Evolutionary conservation across 495 filamentous ascomycete genomes (phyloP), one percentile per base, ranked within the genome.

Genomic region (Haplographium delicatum): DNA sequence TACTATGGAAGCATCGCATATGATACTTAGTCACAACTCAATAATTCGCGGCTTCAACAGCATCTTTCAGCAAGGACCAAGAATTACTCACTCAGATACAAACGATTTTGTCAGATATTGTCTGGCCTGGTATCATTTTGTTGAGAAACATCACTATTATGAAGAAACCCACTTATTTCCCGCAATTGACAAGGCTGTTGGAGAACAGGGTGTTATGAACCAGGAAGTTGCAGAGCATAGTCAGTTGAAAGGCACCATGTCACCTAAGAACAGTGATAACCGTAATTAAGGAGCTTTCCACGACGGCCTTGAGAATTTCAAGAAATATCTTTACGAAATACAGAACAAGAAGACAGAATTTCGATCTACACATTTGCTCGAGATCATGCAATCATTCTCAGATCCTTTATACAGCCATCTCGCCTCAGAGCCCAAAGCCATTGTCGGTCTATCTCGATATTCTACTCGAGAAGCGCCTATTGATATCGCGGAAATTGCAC

Each of bases 1-100:
- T 25, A 56, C 53, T 3, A 23, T 40, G n/a, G 64, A 47, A 39
- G 73, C 72, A 7, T 62, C 67, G 13, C 63, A 72, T 25, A 71
- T 76, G 63, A 51, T 66, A 1, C 54, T 69, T 45, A 54, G 65
- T 8, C 75, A 77, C 62, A 79, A 79, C 60, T 57, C 66, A 19
- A 65, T 77, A 47, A 59, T 73, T 38, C 72, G 75, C 38, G 66
- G 66, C 11, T 68, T 75, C 35, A 79, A 78, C 57, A 60, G 62
- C 26, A 71, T 77, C 51, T 74, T 72, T 55, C 57, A 69, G n/a
- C 73, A 76, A 61, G 69, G 71, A 0, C 68, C 68, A 0, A 53
- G 65, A 34, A 51, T 79, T 2, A 27, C 44, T 7, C 7, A 46
- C 7, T 9, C 46, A 2, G 61, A 68, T 49, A 53, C 65, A 48